Evolutionary conservation across 2,329 filamentous ascomycete species (phyloP), one percentile per base, ranked within the genome.

Genomic region (Pyrenophora graminea): DNA sequence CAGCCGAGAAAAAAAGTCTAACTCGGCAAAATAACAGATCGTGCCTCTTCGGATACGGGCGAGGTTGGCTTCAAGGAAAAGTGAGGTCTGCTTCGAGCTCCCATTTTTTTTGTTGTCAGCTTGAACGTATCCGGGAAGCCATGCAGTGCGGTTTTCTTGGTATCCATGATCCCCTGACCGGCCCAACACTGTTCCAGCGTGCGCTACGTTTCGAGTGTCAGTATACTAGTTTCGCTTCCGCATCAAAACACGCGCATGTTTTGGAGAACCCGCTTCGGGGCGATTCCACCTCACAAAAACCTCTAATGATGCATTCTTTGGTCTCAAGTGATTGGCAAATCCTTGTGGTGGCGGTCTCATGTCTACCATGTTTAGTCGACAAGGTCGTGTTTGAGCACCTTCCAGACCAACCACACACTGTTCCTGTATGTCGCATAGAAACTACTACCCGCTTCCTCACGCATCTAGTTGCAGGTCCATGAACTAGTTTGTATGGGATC

Each of bases 201-300:
- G 38, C 48, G 48, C 38, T 51, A 48, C 38, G 48, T 51, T 48
- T 51, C 48, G 48, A 42, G 48, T 51, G 48, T 51, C 38, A 32
- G 15, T 39, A 23, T 30, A 51, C 41, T 30, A 48, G 43, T 51
- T 51, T 51, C 38, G 43, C 43, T 47, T 51, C 43, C 21, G 21
- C 43, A 38, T 13, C 44, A 39, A 48, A 51, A 51, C 48, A 48
- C 32, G 19, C 19, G 48, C 38, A 33, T 21, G 48, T 51, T 30
- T 51, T 51, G 48, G 48, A 51, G 44, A 41, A 15, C 9, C n/a
- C 27, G 43, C 43, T 41, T 45, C 10, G 45, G 41, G 43, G 36
- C 7, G 25, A 32, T 21, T 30, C 45, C 23, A 39, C 38, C 8
- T 23, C 43, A 43, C 34, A 47, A 51, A 51, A 37, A 39, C 32